phyloP scores from a whole-genome alignment of 768 basidiomycete species.

The Boletus tylopilopsis region DNA sequence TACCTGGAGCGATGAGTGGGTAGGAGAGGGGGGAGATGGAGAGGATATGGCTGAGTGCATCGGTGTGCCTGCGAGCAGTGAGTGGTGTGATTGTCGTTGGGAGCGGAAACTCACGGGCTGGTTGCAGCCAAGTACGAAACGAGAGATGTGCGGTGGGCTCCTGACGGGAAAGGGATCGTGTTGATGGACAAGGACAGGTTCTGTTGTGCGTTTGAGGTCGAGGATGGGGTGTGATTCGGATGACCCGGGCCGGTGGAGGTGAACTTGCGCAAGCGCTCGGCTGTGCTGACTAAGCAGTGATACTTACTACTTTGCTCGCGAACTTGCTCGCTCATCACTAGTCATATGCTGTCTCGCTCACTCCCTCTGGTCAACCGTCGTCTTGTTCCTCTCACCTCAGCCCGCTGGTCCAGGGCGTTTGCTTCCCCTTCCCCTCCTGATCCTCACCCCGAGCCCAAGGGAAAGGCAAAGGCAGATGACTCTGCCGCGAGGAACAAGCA shows the following conservation, averaged over 20 bases:
- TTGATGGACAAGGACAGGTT: constrained; percentile 76
- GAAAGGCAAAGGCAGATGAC: constrained; percentile 33
- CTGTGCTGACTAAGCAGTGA: constrained; percentile 19
- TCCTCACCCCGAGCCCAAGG: constrained; percentile 31
- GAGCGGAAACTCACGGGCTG: not conserved
- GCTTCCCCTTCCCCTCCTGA: constrained; percentile 44
- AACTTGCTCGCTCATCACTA: not conserved
- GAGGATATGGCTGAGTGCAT: constrained; percentile 87
- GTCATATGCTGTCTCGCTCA: constrained; percentile 71
- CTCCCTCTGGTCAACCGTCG: constrained; percentile 49
- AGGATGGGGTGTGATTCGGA: constrained; percentile 31
- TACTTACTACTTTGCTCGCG: not conserved
- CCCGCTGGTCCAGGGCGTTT: constrained; percentile 39
- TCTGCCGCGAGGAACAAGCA: constrained; percentile 32
- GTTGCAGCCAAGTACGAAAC: constrained; percentile 64
- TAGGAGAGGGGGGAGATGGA: constrained; percentile 53
- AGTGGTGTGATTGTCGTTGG: not conserved
- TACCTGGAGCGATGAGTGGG: constrained; percentile 83
- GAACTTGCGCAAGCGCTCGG: constrained; percentile 1
- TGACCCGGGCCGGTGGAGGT: not conserved
- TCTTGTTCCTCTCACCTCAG: constrained; percentile 32
- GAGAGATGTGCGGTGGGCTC: constrained; percentile 71
- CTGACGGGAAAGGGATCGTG: constrained; percentile 80
- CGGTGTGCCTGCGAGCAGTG: constrained; percentile 82
- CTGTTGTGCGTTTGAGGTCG: constrained; percentile 83